Conservation (phyloP, 2,329 filamentous ascomycete species). For the Cladosporium sp. region DNA sequence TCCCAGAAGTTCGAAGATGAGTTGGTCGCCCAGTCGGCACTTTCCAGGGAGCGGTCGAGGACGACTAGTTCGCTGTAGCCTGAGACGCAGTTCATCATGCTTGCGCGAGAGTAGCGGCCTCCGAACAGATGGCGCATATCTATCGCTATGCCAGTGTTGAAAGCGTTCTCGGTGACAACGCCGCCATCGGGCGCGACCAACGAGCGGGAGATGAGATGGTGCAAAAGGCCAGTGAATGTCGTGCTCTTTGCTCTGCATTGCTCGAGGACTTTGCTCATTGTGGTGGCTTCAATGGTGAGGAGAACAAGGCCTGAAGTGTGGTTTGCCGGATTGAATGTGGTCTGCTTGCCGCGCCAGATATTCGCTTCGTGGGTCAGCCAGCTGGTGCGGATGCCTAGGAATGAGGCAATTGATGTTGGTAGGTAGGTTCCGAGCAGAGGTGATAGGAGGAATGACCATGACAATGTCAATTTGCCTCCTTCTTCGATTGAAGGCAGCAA, state of each 20-base stretch:
- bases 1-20: constrained; percentile 36
- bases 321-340: background rate
- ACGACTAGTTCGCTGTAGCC: constrained; percentile 24
- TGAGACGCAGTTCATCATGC: constrained; percentile 43
- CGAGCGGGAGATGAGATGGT: constrained; percentile 45
- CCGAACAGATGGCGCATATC: constrained; percentile 43
- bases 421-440: constrained; percentile 40
- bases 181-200: constrained; percentile 37
- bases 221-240: constrained; percentile 48
- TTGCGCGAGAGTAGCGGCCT: constrained; percentile 36
- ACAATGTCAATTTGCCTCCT: constrained; percentile 44
- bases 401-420: background rate
- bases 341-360: constrained; percentile 18
- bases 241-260: constrained; percentile 39
- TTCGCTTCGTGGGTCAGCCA: background rate
- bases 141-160: constrained; percentile 44
- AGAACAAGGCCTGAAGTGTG: constrained; percentile 37
- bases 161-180: constrained; percentile 33
- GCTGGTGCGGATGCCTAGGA: constrained; percentile 6
- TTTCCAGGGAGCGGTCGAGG: background rate
- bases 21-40: background rate
- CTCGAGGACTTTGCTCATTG: constrained; percentile 35
- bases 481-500: constrained; percentile 45
- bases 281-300: constrained; percentile 36
- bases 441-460: constrained; percentile 48